These are phyloP conservation scores for Fusarium pseudoanthophilum DNA, from an alignment of 2,329 filamentous ascomycete species.

Conservation along the genomic window DNA sequence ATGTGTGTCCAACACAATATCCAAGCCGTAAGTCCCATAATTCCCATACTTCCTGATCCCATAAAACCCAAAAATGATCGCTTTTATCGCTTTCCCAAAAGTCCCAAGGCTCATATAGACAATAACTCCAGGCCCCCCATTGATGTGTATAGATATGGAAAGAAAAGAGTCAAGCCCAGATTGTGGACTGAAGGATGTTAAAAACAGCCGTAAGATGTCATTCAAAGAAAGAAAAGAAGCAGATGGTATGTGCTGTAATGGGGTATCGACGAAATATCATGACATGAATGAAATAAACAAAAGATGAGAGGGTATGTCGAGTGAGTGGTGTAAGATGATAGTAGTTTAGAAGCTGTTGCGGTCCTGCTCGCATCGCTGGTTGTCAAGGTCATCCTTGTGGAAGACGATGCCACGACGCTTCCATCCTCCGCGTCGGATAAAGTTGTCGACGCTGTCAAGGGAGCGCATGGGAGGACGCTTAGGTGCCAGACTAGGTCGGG, in stretches of 20 bases:
- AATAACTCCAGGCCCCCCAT: slow-evolving; percentile 28
- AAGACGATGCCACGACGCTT: slow-evolving; percentile 57
- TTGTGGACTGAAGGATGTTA: slow-evolving; percentile 11
- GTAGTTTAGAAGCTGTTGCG: slow-evolving; percentile 40
- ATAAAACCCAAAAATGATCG: slow-evolving; percentile 17
- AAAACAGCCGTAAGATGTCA: slow-evolving; percentile 21
- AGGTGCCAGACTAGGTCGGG: slow-evolving; percentile 37
- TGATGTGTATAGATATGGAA: slow-evolving; percentile 12
- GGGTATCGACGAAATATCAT: slow-evolving; percentile 44
- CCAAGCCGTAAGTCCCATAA: slow-evolving; percentile 30
- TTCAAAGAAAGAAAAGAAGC: slow-evolving; percentile 26
- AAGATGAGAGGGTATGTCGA: slow-evolving; percentile 1
- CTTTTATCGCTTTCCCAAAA: slow-evolving; percentile 36
- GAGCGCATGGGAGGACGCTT: slow-evolving; percentile 53
- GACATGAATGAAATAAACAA: slow-evolving; percentile 17
- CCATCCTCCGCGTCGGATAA: slow-evolving; percentile 57
- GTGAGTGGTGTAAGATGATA: not conserved
- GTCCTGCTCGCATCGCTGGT: slow-evolving; percentile 24
- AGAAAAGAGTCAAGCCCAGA: slow-evolving; percentile 15
- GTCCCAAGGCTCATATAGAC: slow-evolving; percentile 10
- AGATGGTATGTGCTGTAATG: slow-evolving; percentile 22
- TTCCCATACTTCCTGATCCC: slow-evolving; percentile 17
- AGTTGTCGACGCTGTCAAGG: slow-evolving; percentile 54
- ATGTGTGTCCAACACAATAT: slow-evolving; percentile 3
- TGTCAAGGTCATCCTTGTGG: slow-evolving; percentile 49